A percentile compares a stretch with the other conserved stretches of the same genome.
Evolutionary conservation across 495 filamentous ascomycete genomes (phyloP).

Genomic region (Xylaria sp.): DNA sequence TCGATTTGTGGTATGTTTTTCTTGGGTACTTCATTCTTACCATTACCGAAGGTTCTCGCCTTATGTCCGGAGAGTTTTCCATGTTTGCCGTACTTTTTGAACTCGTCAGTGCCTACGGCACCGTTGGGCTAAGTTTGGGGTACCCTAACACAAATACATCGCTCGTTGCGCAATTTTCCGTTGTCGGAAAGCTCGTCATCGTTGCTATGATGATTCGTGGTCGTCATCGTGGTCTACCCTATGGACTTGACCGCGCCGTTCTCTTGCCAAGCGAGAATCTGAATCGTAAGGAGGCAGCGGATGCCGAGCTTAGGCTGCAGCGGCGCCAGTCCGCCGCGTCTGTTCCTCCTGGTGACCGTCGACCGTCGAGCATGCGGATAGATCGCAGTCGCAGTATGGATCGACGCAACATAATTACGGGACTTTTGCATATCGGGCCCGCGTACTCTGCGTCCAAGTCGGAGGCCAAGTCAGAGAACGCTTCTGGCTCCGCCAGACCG

Average conservation of each 20-base stretch:
- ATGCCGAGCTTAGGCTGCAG: slow-evolving; percentile 62
- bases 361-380: slow-evolving; percentile 30
- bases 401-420: slow-evolving; percentile 40
- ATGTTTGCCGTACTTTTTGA: slow-evolving; percentile 89
- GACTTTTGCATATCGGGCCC: slow-evolving; percentile 50
- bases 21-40: slow-evolving; percentile 86
- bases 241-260: slow-evolving; percentile 90
- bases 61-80: slow-evolving; percentile 69
- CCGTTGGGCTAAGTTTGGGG: slow-evolving; percentile 88
- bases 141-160: slow-evolving; percentile 76
- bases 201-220: slow-evolving; percentile 94
- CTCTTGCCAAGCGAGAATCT: slow-evolving; percentile 79
- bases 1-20: slow-evolving; percentile 95
- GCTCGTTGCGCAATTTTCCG: slow-evolving; percentile 79
- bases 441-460: slow-evolving; percentile 32
- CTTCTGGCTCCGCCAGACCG: slow-evolving; percentile 23
- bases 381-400: slow-evolving; percentile 41
- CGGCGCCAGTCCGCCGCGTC: slow-evolving; percentile 63
- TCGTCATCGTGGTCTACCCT: slow-evolving; percentile 89
- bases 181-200: slow-evolving; percentile 87
- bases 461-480: slow-evolving; percentile 25
- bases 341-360: slow-evolving; percentile 34
- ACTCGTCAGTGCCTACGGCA: slow-evolving; percentile 90
- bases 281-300: slow-evolving; percentile 70
- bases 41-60: slow-evolving; percentile 75